Percentiles rank a stretch among this genome's conserved stretches.
Evolutionary conservation across 129 eudicot genomes (phyloP).

Genomic region (Centella asiatica): DNA sequence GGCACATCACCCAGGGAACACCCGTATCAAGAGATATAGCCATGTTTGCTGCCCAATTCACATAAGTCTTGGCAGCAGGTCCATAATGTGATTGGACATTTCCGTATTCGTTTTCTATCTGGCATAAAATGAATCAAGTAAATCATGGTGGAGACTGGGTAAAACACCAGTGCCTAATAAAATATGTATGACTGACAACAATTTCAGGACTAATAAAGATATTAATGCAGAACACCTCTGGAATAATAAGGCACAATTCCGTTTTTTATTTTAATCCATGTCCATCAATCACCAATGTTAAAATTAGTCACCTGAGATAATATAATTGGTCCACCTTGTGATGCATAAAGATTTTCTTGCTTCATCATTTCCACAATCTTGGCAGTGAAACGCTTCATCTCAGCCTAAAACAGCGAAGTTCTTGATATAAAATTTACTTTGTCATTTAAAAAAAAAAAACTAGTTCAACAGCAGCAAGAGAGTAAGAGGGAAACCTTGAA

Average conservation of each 20-base stretch:
- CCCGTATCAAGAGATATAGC: slow-evolving; percentile 85
- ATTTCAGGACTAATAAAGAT: neutral
- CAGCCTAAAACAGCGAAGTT: slow-evolving; percentile 35
- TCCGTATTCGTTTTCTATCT: slow-evolving; percentile 98
- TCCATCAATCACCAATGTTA: neutral
- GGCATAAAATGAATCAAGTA: slow-evolving; percentile 5
- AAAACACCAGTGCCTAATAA: neutral
- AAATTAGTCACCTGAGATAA: slow-evolving; percentile 68
- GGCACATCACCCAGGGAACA: slow-evolving; percentile 99
- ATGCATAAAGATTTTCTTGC: slow-evolving; percentile 75
- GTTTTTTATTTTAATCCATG: no score
- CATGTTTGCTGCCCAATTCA: slow-evolving; percentile 95
- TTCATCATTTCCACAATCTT: slow-evolving; percentile 83
- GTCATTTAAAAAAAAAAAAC: neutral
- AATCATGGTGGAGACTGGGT: slow-evolving; percentile 12
- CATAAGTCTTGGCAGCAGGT: slow-evolving; percentile 48
- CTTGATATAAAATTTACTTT: slow-evolving; percentile 4
- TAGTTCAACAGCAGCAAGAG: neutral
- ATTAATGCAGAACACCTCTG: neutral
- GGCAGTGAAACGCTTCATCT: slow-evolving; percentile 92
- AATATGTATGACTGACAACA: no score
- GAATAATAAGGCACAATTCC: no score
- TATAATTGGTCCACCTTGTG: slow-evolving; percentile 96
- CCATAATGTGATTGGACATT: slow-evolving; percentile 59
- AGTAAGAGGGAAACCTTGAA: slow-evolving; percentile 48